Conservation (phyloP, 768 basidiomycete species). For the Vishniacozyma victoriae region DNA sequence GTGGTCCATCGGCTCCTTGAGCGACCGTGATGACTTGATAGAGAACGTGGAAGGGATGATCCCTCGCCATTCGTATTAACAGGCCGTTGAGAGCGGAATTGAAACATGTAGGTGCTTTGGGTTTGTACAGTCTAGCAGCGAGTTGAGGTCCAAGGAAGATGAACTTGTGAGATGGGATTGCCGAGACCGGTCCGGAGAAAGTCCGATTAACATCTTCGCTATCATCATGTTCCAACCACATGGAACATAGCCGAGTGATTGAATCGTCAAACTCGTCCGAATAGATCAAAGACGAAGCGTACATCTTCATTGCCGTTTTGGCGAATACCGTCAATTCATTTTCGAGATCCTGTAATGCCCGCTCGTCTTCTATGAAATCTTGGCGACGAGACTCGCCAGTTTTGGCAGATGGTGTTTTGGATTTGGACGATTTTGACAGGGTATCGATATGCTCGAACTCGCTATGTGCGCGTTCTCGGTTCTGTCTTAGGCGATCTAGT, state of each 20-base stretch:
- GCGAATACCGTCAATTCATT: conserved; percentile 60
- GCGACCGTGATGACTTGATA: conserved; percentile 78
- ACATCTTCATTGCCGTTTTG: conserved; percentile 73
- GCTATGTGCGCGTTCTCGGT: conserved; percentile 61
- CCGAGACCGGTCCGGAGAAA: conserved; percentile 53
- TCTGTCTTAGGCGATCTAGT: conserved; percentile 61
- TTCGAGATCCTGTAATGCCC: conserved; percentile 53
- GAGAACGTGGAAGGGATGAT: conserved; percentile 90
- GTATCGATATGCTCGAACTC: conserved; percentile 8
- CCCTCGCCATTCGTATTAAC: conserved; percentile 63
- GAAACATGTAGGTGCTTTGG: conserved; percentile 34
- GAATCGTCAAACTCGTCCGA: conserved; percentile 72
- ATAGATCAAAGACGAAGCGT: conserved; percentile 64
- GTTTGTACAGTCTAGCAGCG: conserved; percentile 70
- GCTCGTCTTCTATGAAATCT: conserved; percentile 20
- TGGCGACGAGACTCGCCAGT: neutral
- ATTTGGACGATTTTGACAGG: conserved; percentile 1
- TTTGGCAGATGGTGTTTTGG: neutral
- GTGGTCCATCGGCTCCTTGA: conserved; percentile 7
- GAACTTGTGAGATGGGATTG: conserved; percentile 79
- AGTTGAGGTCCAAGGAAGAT: conserved; percentile 89
- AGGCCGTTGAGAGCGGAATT: conserved; percentile 64
- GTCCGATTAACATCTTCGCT: conserved; percentile 52
- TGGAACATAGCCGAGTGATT: conserved; percentile 74
- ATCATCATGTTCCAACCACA: conserved; percentile 85